Evolutionary conservation across 257 asterid species (phyloP).

Genomic region (Nicotiana obtusifolia): DNA sequence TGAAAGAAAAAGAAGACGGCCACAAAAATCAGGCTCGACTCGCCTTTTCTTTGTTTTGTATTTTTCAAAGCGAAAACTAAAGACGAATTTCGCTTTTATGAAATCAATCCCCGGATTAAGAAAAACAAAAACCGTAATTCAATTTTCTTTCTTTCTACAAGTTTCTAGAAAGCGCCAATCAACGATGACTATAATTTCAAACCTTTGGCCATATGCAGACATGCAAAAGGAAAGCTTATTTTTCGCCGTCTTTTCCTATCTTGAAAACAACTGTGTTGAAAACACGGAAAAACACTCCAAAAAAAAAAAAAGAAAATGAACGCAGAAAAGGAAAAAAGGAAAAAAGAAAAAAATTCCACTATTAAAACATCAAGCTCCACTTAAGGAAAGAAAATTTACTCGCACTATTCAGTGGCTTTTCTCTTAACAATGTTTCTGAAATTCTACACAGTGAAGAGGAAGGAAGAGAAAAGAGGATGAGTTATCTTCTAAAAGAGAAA

Average conservation of each 20-base stretch:
- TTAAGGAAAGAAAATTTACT: background rate
- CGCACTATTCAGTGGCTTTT: background rate
- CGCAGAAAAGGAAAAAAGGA: background rate
- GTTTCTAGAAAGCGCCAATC: constrained; percentile 17
- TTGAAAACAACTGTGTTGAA: background rate
- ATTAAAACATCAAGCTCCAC: constrained; percentile 6
- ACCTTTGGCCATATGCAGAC: background rate
- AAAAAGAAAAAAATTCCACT: background rate
- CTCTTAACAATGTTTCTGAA: background rate
- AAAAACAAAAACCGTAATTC: background rate
- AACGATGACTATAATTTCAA: constrained; percentile 4
- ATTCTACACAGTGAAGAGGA: background rate
- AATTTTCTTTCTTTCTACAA: background rate
- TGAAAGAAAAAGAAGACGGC: background rate
- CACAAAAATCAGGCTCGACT: background rate
- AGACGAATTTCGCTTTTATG: background rate
- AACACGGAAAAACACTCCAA: background rate
- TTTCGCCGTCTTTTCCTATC: constrained; percentile 3
- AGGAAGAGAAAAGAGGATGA: background rate
- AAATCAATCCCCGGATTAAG: background rate
- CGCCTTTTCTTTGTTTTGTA: background rate
- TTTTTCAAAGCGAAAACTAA: background rate
- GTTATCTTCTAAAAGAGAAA: background rate
- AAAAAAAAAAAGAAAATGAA: background rate
- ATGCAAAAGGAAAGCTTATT: constrained; percentile 6